A percentile compares a stretch with the other conserved stretches of the same genome.
Evolutionary conservation across 2,329 filamentous ascomycete species (phyloP).

Genomic region (Fusarium vanettenii): DNA sequence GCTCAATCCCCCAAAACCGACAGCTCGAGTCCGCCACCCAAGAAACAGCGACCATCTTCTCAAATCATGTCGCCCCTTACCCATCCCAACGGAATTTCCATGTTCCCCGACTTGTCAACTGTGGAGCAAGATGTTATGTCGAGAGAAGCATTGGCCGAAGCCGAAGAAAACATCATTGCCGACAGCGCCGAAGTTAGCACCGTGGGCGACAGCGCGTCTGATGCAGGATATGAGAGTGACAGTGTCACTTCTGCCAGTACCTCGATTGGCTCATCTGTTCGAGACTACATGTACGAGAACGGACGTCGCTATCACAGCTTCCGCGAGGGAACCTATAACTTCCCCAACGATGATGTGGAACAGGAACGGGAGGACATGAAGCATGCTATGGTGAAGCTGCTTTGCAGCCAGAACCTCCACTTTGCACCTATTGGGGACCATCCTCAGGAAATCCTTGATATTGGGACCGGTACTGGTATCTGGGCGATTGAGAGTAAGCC

Average conservation of each 20-base stretch:
- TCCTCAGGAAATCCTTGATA: constrained; percentile 64
- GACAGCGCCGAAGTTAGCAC: constrained; percentile 45
- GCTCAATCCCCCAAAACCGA: constrained; percentile 1
- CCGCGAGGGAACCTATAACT: constrained; percentile 65
- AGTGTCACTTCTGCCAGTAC: constrained; percentile 51
- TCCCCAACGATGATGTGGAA: constrained; percentile 70
- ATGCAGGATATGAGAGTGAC: constrained; percentile 54
- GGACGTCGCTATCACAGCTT: constrained; percentile 69
- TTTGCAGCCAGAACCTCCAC: constrained; percentile 61
- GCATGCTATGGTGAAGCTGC: constrained; percentile 62
- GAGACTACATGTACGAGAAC: constrained; percentile 66
- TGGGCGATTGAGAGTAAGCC: constrained; percentile 67
- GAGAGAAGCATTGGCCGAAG: constrained; percentile 50
- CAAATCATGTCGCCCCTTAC: constrained; percentile 46
- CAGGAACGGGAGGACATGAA: constrained; percentile 70
- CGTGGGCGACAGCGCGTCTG: constrained; percentile 40
- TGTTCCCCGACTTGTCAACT: constrained; percentile 51
- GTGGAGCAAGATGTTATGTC: constrained; percentile 51
- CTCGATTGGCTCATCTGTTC: constrained; percentile 54
- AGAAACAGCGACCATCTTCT: constrained; percentile 31
- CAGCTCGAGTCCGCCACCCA: neutral
- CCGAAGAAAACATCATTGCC: constrained; percentile 51
- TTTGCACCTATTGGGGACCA: constrained; percentile 62
- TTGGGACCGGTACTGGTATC: constrained; percentile 69
- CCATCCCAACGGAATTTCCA: constrained; percentile 52